Base-by-base conservation (phyloP, 106 monocot genomes). In the Acorus gramineus region DNA sequence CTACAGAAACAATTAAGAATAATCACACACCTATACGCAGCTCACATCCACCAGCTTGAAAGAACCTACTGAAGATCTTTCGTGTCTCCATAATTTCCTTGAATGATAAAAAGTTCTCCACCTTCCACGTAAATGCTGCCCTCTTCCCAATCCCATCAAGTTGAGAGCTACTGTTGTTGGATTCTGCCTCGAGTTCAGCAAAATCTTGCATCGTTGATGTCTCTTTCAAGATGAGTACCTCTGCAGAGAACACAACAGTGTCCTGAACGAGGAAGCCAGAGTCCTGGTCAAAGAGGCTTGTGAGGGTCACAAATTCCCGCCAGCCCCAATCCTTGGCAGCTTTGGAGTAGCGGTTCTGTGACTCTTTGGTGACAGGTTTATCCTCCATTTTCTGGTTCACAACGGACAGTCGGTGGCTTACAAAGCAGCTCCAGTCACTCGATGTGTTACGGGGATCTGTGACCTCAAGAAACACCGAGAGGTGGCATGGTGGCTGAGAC, bases 291-390 rank as follows among this genome's bases (percentile, higher is more conserved):
- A 96, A 96, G 48, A 96, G 95, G 53, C 84, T 86, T 7, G 95
- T 96, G 45, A 96, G 66, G 46, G 90, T 96, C 55, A 96, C 80
- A 80, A 96, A 96, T 62, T 96, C 95, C 47, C 95, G 87, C 95
- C 95, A 96, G 56, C 95, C 95, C 95, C 95, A 96, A 72, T 96
- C 95, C 63, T 96, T 96, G 55, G 95, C 95, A 66, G 85, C 77
- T 55, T 96, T 96, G 52, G 95, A 96, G 51, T 96, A 96, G 3
- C 95, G 95, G 28, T 28, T 28, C 28, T 28, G 28, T 28, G 28
- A 28, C 28, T 28, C 28, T 28, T 28, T 28, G 28, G 28, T 28
- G 28, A 28, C 28, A 28, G 28, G 1, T 28, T 28, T 28, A 28
- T 28, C 28, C 28, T 28, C 28, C 28, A 28, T 28, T 28, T 28